phyloP scores from a whole-genome alignment of 371 early-diverging fungal species.

The Apophysomyces variabilis region DNA sequence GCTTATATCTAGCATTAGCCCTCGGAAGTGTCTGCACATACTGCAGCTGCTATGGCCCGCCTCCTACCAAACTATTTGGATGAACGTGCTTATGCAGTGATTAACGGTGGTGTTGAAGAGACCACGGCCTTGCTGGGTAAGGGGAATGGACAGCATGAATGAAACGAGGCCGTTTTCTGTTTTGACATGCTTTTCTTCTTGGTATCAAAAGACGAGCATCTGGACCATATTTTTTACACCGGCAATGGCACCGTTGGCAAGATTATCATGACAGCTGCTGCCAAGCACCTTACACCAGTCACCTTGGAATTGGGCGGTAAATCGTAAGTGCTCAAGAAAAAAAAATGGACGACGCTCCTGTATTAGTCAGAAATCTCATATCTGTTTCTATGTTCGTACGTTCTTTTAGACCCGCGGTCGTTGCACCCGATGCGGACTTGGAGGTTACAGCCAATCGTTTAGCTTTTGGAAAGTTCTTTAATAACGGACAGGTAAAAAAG shows the following conservation, averaged over 20 bases:
- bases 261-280: slow-evolving; percentile 80
- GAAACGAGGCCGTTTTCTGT: slow-evolving; percentile 22
- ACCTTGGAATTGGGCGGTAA: slow-evolving; percentile 93
- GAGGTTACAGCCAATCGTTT: slow-evolving; percentile 73
- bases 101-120: slow-evolving; percentile 80
- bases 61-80: slow-evolving; percentile 82
- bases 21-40: slow-evolving; percentile 81
- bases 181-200: neutral
- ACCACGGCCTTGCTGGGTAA: slow-evolving; percentile 71
- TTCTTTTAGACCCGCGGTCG: slow-evolving; percentile 64
- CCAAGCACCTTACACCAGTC: slow-evolving; percentile 77
- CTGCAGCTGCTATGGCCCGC: slow-evolving; percentile 62
- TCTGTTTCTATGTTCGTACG: neutral
- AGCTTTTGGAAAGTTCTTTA: slow-evolving; percentile 80
- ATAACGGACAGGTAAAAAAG: slow-evolving; percentile 77
- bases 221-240: slow-evolving; percentile 93
- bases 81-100: slow-evolving; percentile 60
- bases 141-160: neutral
- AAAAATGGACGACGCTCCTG: no score
- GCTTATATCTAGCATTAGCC: slow-evolving; percentile 48
- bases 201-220: slow-evolving; percentile 51
- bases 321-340: slow-evolving; percentile 30
- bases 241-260: slow-evolving; percentile 84
- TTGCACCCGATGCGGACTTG: slow-evolving; percentile 73
- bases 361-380: no score